Evolutionary conservation across 495 filamentous ascomycete species (phyloP).

Genomic region (Copromyces sp.): DNA sequence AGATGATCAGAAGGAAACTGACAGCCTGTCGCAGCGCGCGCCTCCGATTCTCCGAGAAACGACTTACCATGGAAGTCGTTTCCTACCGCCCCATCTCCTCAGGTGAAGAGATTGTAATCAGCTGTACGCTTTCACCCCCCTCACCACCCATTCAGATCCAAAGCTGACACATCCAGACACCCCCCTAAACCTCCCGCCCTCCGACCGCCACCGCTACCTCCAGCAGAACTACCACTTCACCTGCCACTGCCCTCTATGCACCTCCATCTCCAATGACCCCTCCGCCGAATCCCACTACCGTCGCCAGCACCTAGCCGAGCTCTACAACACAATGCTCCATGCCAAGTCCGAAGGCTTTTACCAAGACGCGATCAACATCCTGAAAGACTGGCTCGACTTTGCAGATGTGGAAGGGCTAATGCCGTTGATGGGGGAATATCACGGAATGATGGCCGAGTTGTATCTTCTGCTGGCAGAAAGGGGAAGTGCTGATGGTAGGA

Average conservation of each 20-base stretch:
- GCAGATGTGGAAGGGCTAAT: conserved; percentile 23
- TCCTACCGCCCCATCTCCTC: conserved; percentile 28
- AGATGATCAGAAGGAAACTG: not conserved
- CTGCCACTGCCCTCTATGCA: conserved; percentile 32
- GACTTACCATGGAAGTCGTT: conserved; percentile 27
- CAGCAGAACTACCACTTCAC: conserved; percentile 28
- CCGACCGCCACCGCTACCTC: conserved; percentile 19
- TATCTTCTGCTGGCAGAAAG: conserved; percentile 24
- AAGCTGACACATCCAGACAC: conserved; percentile 15
- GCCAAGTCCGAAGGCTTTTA: conserved; percentile 24
- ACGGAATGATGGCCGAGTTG: conserved; percentile 28
- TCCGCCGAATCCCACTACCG: conserved; percentile 23
- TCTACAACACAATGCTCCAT: conserved; percentile 21
- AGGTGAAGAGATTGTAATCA: conserved; percentile 33
- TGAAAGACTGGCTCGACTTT: conserved; percentile 23
- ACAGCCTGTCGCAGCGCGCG: conserved; percentile 21
- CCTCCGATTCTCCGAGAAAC: conserved; percentile 24
- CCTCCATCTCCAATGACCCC: conserved; percentile 16
- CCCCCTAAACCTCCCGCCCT: conserved; percentile 17
- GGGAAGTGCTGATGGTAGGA: conserved; percentile 5
- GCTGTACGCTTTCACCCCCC: conserved; percentile 17
- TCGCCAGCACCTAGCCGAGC: conserved; percentile 20
- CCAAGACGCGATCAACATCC: conserved; percentile 25
- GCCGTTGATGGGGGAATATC: conserved; percentile 25
- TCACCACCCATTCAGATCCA: not conserved